A percentile compares a stretch with the other conserved stretches of the same genome.
Evolutionary conservation across 495 filamentous ascomycete species (phyloP).

Genomic region (Neurospora hispaniola): DNA sequence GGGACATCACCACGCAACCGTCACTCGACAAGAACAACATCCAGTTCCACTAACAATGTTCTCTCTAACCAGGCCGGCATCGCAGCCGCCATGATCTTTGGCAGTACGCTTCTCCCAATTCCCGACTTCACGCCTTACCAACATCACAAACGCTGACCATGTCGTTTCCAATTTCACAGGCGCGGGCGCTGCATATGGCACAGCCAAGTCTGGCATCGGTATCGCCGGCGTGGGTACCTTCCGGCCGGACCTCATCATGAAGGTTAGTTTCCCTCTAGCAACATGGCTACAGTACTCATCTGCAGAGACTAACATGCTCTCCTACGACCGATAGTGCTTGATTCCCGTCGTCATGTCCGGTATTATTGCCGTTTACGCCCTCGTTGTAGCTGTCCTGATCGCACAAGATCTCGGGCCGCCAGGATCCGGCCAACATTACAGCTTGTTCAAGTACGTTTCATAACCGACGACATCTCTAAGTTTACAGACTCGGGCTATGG

Average conservation of each 20-base stretch:
- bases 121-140: conserved; percentile 2
- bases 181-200: conserved; percentile 91
- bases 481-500: neutral
- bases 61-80: conserved; percentile 58
- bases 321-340: conserved; percentile 48
- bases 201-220: conserved; percentile 92
- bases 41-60: conserved; percentile 25
- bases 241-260: conserved; percentile 95
- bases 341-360: conserved; percentile 99
- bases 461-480: neutral
- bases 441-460: conserved; percentile 66
- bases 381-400: conserved; percentile 93
- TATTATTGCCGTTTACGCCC: conserved; percentile 96
- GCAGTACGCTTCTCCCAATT: conserved; percentile 50
- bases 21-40: conserved; percentile 5
- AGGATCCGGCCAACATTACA: conserved; percentile 46
- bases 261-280: conserved; percentile 41
- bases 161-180: conserved; percentile 37
- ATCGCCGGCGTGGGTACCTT: conserved; percentile 92
- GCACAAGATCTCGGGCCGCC: conserved; percentile 69
- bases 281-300: neutral
- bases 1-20: conserved; percentile 20
- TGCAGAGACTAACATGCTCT: neutral
- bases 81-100: conserved; percentile 89
- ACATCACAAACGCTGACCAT: conserved; percentile 16